Evolutionary conservation across 768 basidiomycete species (phyloP), one percentile per base, ranked within the genome.

Genomic region (Porphyrellus cyaneotinctus): DNA sequence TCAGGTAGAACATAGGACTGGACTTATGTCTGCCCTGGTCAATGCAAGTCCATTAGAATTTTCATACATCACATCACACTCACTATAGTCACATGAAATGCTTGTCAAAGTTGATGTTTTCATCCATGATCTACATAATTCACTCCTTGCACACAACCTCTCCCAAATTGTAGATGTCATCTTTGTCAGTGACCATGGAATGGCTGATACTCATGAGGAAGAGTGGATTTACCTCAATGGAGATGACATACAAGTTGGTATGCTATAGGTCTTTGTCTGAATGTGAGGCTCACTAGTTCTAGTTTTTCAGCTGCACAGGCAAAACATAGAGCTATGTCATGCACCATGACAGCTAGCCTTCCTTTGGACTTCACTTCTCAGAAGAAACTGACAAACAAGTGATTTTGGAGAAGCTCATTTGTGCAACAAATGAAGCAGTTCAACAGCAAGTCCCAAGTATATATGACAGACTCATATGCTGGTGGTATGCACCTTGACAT

Each of bases 131-230:
- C 71, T 97, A 11, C 84, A 88, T 48, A 70, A 72, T 14, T 77
- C 79, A 1, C 72, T 97, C 32, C 74, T 75, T 43, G 74, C 75
- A 5, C 82, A 94, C 7, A 91, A 94, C 62, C 76, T 95, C 23
- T 84, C 82, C 2, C 80, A 87, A 42, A 88, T 95, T 18, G 85
- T 93, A 13, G 91, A 97, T 65, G 76, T 95, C 30, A 78, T 95
- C 22, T 93, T 95, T 60, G 92, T 97, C 57, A 88, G 86, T 56
- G 90, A 91, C 64, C 88, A 92, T 60, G 91, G 91, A n/a, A 94
- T 92, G 89, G 86, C 83, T 1, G 88, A 91, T 65, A 95, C 91
- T n/a, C 83, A 82, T 54, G 78, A 88, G 56, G 83, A 84, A 0
- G 81, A 86, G 44, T 76, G 80, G 43, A 71, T 95, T 31, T 90